phyloP scores from a whole-genome alignment of 441 rosid genomes.

The Adansonia gregorii region DNA sequence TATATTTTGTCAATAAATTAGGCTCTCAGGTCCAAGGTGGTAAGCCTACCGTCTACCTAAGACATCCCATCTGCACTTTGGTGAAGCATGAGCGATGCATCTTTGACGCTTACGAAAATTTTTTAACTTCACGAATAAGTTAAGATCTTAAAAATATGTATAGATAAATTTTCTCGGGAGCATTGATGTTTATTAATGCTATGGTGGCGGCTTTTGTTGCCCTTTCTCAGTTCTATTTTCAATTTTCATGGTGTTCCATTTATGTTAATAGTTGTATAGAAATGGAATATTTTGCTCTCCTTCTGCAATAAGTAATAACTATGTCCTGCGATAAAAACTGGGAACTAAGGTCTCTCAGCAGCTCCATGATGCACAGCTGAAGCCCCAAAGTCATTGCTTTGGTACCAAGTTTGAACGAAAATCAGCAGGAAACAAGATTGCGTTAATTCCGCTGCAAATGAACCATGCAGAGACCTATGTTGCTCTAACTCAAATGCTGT shows the following conservation, averaged over 20 bases:
- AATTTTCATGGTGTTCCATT: neutral
- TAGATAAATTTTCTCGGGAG: no score
- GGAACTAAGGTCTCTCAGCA: no score
- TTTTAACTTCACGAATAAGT: neutral
- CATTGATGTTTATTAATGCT: neutral
- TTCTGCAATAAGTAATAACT: no score
- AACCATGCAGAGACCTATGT: no score
- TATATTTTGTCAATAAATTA: neutral
- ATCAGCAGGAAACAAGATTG: no score
- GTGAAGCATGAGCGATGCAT: slow-evolving; percentile 9
- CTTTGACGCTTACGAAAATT: neutral
- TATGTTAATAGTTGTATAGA: neutral
- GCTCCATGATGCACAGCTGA: no score
- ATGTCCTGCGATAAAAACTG: no score
- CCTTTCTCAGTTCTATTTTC: neutral
- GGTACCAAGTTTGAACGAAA: no score
- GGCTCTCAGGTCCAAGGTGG: neutral
- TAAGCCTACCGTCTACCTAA: neutral
- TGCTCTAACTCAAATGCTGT: no score
- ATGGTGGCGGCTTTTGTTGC: neutral
- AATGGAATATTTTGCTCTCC: no score
- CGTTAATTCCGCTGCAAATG: no score
- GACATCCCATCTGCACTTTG: neutral
- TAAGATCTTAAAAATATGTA: neutral
- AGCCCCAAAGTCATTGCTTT: no score